phyloP scores from a whole-genome alignment of 2,329 filamentous ascomycete species.

The Alternaria brassicae region DNA sequence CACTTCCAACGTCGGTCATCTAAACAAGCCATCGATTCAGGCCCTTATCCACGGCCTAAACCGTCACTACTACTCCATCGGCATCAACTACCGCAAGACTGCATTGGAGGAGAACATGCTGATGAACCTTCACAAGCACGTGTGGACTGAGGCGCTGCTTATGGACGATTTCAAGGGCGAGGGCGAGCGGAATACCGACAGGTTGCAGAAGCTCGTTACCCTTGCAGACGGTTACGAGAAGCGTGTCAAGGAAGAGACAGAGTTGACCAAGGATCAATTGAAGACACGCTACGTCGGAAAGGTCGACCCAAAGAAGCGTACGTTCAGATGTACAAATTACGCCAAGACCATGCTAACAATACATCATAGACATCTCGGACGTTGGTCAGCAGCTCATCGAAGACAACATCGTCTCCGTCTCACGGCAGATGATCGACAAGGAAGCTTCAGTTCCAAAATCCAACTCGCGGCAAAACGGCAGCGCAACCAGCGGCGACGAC shows the following conservation, averaged over 20 bases:
- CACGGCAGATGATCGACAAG: conserved; percentile 99
- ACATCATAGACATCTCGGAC: conserved; percentile 76
- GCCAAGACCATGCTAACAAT: conserved; percentile 22
- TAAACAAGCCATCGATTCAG: conserved; percentile 99
- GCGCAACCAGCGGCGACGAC: conserved; percentile 37
- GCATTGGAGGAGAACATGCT: conserved; percentile 99
- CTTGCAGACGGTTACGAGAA: conserved; percentile 98
- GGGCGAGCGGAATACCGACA: conserved; percentile 83
- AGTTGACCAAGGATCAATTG: conserved; percentile 94
- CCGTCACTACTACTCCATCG: conserved; percentile 98
- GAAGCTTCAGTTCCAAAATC: conserved; percentile 84
- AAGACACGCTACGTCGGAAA: conserved; percentile 99
- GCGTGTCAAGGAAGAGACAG: conserved; percentile 97
- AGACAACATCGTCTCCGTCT: conserved; percentile 99
- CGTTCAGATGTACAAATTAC: conserved; percentile 31
- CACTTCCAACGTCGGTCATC: conserved; percentile 94
- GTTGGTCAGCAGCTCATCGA: conserved; percentile 97
- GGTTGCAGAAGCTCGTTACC: conserved; percentile 82
- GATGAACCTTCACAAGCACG: conserved; percentile 99
- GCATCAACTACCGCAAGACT: conserved; percentile 97
- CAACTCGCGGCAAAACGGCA: conserved; percentile 38
- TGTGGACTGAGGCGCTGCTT: conserved; percentile 96
- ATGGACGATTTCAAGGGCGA: conserved; percentile 96
- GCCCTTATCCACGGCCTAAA: conserved; percentile 97
- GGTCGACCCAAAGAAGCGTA: conserved; percentile 96